Evolutionary conservation across 352 stramenopile genomes (phyloP), one percentile per base, ranked within the genome.

Genomic region (Thraustochytrium striatum): DNA sequence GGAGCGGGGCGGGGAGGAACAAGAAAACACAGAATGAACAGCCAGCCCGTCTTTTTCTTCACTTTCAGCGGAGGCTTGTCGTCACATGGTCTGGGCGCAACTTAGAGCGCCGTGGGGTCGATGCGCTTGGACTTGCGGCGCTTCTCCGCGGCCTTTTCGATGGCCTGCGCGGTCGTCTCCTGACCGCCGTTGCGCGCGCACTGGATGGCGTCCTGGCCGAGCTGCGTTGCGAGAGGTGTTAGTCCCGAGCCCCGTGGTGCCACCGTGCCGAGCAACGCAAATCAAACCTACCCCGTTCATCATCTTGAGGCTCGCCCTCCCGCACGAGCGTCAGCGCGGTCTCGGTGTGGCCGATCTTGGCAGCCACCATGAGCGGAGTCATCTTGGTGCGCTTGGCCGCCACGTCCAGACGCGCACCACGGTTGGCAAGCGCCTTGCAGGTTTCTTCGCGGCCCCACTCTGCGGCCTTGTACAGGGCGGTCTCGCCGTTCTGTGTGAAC

Each of bases 401-500:
- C 30, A 75, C 50, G 39, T 75, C 65, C 11, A 75, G 13, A 11
- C 65, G 5, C 5, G 65, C 65, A n/a, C 65, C 65, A 19, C 32
- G 44, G 21, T 41, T 5, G 30, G 61, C 50, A 5, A 75, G 65
- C 43, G 65, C 65, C 9, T 62, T 38, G 7, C 41, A 39, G 3
- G 65, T 75, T 0, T 75, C 65, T 9, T 30, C 5, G 8, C 65
- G 44, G 21, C 65, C 65, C 65, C 65, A 75, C 32, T 70, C 41
- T 16, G 65, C 25, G n/a, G 65, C 39, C 65, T 75, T 75, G 65
- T 70, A 75, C n/a, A 75, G 39, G 3, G 65, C 65, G 21, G 65
- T 75, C 13, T 75, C 65, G 11, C 65, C 65, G 8, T 75, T 75
- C 2, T n/a, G n/a, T n/a, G n/a, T n/a, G n/a, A n/a, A n/a, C n/a